A percentile compares a stretch with the other conserved stretches of the same genome.
Evolutionary conservation across 176 grass and related monocot genomes (phyloP).

Genomic region (Poa pratensis): DNA sequence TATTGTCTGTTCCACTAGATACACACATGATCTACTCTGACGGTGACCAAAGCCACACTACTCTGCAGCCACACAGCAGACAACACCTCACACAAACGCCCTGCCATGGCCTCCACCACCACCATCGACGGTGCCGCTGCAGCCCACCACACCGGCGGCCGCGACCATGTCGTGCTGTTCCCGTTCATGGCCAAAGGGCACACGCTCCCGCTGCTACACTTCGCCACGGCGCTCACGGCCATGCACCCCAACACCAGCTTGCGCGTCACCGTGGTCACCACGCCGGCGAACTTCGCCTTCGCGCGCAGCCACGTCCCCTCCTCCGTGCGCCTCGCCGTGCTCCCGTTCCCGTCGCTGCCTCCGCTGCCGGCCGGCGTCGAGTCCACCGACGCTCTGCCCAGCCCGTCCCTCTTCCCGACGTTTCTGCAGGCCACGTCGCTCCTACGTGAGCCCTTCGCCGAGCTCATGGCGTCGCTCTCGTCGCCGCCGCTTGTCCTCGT

Average conservation of each 20-base stretch:
- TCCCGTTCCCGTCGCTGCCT: neutral
- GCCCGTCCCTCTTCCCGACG: neutral
- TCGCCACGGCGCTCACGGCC: neutral
- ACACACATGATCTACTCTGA: neutral
- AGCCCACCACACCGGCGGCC: no score
- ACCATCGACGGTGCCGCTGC: no score
- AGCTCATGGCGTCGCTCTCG: neutral
- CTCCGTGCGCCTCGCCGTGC: neutral
- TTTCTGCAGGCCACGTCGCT: neutral
- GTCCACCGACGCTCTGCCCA: conserved; percentile 1
- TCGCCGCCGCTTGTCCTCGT: conserved; percentile 38
- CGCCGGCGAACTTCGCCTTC: neutral
- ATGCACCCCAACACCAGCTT: neutral
- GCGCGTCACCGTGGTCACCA: neutral
- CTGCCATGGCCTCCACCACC: no score
- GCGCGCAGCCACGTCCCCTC: neutral
- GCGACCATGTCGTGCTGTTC: no score
- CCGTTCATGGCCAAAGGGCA: no score
- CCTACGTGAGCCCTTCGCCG: neutral
- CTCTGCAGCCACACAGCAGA: neutral
- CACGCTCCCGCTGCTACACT: no score
- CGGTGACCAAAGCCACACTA: neutral
- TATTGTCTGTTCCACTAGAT: neutral
- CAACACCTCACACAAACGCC: neutral
- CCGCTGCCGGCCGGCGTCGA: neutral